Evolutionary conservation across 108 stramenopile species (phyloP).

Genomic region (Cyclostephanos tholiformis): DNA sequence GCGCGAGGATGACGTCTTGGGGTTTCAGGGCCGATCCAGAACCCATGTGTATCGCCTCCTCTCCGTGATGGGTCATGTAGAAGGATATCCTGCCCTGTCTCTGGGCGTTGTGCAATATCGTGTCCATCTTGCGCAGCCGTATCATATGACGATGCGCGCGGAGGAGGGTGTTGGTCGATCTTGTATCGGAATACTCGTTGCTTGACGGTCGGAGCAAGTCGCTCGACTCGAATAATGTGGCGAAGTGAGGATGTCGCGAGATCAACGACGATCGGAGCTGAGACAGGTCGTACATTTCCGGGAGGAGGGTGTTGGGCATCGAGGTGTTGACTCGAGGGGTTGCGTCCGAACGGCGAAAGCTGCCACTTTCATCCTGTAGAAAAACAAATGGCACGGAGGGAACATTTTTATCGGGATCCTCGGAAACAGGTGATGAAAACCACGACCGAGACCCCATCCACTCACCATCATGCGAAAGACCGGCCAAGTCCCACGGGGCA

Average conservation of each 20-base stretch:
- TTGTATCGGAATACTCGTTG: slow-evolving; percentile 57
- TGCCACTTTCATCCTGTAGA: slow-evolving; percentile 71
- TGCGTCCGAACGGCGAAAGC: slow-evolving; percentile 52
- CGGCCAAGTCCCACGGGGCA: slow-evolving; percentile 77
- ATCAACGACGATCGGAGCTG: slow-evolving; percentile 48
- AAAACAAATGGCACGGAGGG: slow-evolving; percentile 10
- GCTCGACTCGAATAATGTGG: slow-evolving; percentile 43
- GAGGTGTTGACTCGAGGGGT: slow-evolving; percentile 9
- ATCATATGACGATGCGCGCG: slow-evolving; percentile 87
- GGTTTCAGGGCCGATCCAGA: slow-evolving; percentile 83
- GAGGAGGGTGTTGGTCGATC: slow-evolving; percentile 62
- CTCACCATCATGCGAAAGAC: slow-evolving; percentile 89
- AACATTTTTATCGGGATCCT: not conserved
- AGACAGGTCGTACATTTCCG: slow-evolving; percentile 24
- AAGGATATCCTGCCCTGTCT: slow-evolving; percentile 96
- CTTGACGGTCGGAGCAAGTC: slow-evolving; percentile 43
- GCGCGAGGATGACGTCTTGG: slow-evolving; percentile 89
- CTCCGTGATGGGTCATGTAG: slow-evolving; percentile 91
- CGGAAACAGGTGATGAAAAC: not conserved
- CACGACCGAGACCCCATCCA: not conserved
- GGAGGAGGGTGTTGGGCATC: slow-evolving; percentile 11
- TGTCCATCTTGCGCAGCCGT: slow-evolving; percentile 93
- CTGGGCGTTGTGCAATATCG: slow-evolving; percentile 95
- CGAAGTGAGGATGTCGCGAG: slow-evolving; percentile 50
- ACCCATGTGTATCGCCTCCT: slow-evolving; percentile 94